These are phyloP conservation scores for Taxawa tesnikishii DNA, from an alignment of 2,329 filamentous ascomycete genomes.

Conservation along the genomic window DNA sequence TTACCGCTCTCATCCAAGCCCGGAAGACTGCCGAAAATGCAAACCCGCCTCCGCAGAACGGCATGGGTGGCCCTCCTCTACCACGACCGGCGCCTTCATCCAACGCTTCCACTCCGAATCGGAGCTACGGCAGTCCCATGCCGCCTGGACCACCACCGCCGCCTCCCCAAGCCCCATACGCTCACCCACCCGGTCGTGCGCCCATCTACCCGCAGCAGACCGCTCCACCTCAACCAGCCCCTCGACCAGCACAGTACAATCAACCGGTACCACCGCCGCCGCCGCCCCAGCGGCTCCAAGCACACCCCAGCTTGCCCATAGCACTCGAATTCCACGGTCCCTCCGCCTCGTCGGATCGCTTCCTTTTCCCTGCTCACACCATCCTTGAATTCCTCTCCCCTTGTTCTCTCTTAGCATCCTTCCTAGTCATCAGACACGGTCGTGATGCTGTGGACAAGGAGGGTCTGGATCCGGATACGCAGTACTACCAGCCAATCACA, in stretches of 20 bases:
- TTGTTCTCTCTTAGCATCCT: conserved; percentile 56
- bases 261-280: conserved; percentile 20
- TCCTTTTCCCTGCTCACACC: conserved; percentile 66
- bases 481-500: conserved; percentile 70
- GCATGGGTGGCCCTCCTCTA: not conserved
- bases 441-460: conserved; percentile 35
- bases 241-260: conserved; percentile 1
- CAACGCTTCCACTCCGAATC: conserved; percentile 8
- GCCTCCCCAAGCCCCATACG: conserved; percentile 5
- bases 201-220: not conserved
- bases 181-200: conserved; percentile 5
- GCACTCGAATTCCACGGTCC: conserved; percentile 49
- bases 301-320: conserved; percentile 51
- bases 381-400: conserved; percentile 53
- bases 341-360: conserved; percentile 58
- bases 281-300: conserved; percentile 34
- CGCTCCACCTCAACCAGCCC: not conserved
- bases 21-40: conserved; percentile 18
- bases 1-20: conserved; percentile 42
- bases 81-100: not conserved
- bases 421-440: conserved; percentile 63
- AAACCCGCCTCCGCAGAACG: not conserved
- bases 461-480: conserved; percentile 32
- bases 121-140: conserved; percentile 13
- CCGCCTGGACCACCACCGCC: conserved; percentile 4